phyloP scores from a whole-genome alignment of 257 asterid species.

The Nicotiana otophora region DNA sequence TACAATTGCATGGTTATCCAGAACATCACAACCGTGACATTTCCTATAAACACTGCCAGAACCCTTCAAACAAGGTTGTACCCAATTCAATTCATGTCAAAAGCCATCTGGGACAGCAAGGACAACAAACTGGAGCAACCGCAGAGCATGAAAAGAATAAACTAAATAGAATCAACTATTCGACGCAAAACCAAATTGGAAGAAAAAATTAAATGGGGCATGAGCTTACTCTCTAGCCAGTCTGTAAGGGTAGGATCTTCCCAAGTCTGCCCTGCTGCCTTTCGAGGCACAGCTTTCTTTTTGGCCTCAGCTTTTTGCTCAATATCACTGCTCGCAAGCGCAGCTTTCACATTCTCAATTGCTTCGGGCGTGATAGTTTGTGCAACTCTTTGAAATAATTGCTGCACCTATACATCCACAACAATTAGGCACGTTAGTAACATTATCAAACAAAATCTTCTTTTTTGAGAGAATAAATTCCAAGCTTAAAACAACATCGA shows the following conservation, averaged over 20 bases:
- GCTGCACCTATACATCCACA: conserved; percentile 8
- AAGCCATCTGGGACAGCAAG: not conserved
- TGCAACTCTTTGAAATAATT: conserved; percentile 19
- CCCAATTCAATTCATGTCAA: not conserved
- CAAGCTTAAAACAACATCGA: not conserved
- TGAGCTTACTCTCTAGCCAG: conserved; percentile 9
- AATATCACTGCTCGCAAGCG: conserved; percentile 13
- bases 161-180: not conserved
- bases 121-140: not conserved
- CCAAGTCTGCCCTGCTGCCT: conserved; percentile 20
- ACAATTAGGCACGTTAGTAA: not conserved
- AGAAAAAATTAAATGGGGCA: not conserved
- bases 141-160: not conserved
- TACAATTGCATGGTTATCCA: not conserved
- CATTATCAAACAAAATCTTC: not conserved
- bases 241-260: conserved; percentile 20
- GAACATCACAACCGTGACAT: not conserved
- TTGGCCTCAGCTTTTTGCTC: conserved; percentile 18
- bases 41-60: not conserved
- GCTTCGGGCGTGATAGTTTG: conserved; percentile 17
- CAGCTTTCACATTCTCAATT: conserved; percentile 18
- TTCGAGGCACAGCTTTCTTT: conserved; percentile 16
- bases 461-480: not conserved
- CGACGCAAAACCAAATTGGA: not conserved
- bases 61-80: not conserved